phyloP scores from a whole-genome alignment of 1,139 yeast species.

The Magnusiomyces fungicola region DNA sequence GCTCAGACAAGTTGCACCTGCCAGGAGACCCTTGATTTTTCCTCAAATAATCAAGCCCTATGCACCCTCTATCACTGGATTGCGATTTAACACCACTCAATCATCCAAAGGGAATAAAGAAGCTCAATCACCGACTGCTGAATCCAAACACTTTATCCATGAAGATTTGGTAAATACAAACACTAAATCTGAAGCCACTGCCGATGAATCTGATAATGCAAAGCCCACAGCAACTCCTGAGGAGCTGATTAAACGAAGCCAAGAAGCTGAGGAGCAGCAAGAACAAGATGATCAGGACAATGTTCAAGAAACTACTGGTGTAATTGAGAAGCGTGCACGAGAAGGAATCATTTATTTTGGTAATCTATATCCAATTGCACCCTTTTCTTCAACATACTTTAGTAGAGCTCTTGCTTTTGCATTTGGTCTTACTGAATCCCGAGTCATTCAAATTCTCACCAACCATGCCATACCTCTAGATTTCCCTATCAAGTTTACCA shows the following conservation, averaged over 20 bases:
- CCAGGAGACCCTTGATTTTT: no score
- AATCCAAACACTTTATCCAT: no score
- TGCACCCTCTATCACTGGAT: no score
- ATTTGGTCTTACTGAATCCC: slow-evolving; percentile 20
- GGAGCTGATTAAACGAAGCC: slow-evolving; percentile 7
- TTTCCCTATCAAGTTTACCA: slow-evolving; percentile 39
- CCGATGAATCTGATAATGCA: no score
- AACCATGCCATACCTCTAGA: slow-evolving; percentile 38
- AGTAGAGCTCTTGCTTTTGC: slow-evolving; percentile 9
- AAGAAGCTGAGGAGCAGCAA: slow-evolving; percentile 23
- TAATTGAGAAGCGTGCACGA: slow-evolving; percentile 43
- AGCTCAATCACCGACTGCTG: no score
- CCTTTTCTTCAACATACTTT: slow-evolving; percentile 33
- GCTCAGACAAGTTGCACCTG: no score
- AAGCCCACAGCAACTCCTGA: no score
- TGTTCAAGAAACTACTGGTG: slow-evolving; percentile 43
- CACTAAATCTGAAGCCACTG: no score
- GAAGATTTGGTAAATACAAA: no score
- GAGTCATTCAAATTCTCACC: slow-evolving; percentile 34
- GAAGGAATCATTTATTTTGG: slow-evolving; percentile 44
- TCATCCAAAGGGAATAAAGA: no score
- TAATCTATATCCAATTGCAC: slow-evolving; percentile 27
- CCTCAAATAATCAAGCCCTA: no score
- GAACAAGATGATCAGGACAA: slow-evolving; percentile 46
- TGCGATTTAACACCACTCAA: no score